These are phyloP conservation scores for Vitis hybrid DNA, from an alignment of 177 flowering plant genomes.

Conservation along the genomic window DNA sequence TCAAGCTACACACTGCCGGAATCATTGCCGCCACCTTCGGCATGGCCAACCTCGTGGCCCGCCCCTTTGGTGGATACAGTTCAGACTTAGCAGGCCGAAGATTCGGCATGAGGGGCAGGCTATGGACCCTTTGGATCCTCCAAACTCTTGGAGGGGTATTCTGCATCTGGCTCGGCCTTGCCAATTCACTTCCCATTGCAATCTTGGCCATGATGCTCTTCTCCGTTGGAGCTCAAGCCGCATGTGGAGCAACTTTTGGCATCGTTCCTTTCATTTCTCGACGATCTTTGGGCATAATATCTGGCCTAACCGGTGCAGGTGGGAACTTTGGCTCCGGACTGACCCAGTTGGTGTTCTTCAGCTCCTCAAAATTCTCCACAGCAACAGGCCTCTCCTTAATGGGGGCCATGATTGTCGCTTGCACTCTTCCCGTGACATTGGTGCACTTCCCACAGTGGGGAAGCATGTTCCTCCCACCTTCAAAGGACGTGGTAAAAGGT, in stretches of 20 bases:
- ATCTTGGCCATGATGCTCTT: conserved; percentile 56
- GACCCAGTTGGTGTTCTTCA: conserved; percentile 67
- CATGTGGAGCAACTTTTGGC: conserved; percentile 79
- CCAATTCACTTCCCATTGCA: conserved; percentile 51
- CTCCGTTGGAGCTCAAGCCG: conserved; percentile 73
- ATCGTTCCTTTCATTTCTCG: conserved; percentile 70
- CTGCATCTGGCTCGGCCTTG: conserved; percentile 66
- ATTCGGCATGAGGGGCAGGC: conserved; percentile 73
- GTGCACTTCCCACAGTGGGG: conserved; percentile 49
- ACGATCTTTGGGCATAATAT: conserved; percentile 67
- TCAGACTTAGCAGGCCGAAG: conserved; percentile 49
- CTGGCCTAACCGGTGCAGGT: conserved; percentile 75
- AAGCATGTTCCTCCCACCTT: conserved; percentile 35
- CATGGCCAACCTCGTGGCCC: conserved; percentile 68
- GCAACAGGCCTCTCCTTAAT: conserved; percentile 48
- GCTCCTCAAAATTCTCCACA: conserved; percentile 42
- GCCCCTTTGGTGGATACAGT: conserved; percentile 68
- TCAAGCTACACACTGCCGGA: conserved; percentile 74
- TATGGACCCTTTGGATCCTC: conserved; percentile 71
- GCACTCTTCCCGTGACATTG: conserved; percentile 35
- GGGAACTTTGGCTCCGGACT: conserved; percentile 75
- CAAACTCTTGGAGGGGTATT: conserved; percentile 68
- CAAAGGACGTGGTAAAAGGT: conserved; percentile 18
- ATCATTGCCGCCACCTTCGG: conserved; percentile 70
- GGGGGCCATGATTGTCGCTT: conserved; percentile 33